Base-by-base conservation (phyloP, 2,329 filamentous ascomycete species). In the Venturia carpophila region DNA sequence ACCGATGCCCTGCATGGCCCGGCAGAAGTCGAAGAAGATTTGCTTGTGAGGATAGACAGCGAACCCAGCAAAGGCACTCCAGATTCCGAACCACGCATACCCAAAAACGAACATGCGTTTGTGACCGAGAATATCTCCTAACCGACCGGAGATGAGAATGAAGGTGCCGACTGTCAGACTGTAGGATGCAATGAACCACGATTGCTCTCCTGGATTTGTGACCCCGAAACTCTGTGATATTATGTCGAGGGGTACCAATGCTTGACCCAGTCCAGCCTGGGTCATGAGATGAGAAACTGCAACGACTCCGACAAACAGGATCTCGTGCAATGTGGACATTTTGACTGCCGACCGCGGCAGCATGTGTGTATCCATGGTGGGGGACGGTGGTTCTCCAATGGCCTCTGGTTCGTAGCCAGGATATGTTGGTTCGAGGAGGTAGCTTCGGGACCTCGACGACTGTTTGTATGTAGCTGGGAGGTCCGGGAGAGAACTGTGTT, bases 101-200 rank as follows among this genome's bases (percentile, higher is more conserved):
- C 77, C 77, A 56, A 78, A 71, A 34, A 74, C 70, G 30, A 78
- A 73, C 67, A 79, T 71, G 9, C 72, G 71, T 67, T 78, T 78
- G 72, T 79, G 75, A 6, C 78, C 78, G 37, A 78, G 72, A 11
- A 77, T 73, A 64, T 79, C 78, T n/a, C 78, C 78, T 11, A 78
- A 67, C n/a, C 77, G 73, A 13, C 78, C 78, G 13, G 75, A 75
- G 42, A 78, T 75, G 45, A 79, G 72, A 66, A 80, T 79, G 68
- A 79, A 79, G 4, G 76, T 78, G 30, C 77, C 77, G 15, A 78
- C 76, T 1, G 77, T 78, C 37, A 79, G 69, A 55, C 71, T 73
- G 70, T 78, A 80, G 15, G 72, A 76, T 6, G 78, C 77, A 52
- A 77, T 74, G 63, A 79, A 72, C 78, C 77, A 80, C 19, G 75